A percentile compares a stretch with the other conserved stretches of the same genome.
phyloP scores from a whole-genome alignment of 2,329 filamentous ascomycete species.

The Paramyrothecium roridum region DNA sequence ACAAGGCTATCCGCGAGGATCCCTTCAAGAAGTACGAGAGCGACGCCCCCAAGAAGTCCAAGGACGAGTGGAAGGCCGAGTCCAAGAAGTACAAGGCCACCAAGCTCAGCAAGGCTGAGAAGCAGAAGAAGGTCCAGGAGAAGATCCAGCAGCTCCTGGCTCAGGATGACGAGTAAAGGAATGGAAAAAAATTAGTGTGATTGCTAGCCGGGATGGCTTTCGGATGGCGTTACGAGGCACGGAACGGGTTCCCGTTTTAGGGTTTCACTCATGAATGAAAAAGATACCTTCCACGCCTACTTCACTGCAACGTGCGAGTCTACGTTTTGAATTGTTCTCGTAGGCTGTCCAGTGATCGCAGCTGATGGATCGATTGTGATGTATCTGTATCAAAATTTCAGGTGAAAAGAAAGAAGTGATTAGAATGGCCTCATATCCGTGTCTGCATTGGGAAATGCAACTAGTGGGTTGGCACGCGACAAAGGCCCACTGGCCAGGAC shows the following conservation, averaged over 20 bases:
- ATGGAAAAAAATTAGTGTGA: conserved; percentile 7
- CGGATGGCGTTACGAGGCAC: conserved; percentile 36
- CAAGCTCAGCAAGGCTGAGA: conserved; percentile 84
- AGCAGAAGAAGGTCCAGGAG: conserved; percentile 77
- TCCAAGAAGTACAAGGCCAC: conserved; percentile 79
- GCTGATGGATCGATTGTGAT: too few species aligned
- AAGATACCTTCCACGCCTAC: conserved; percentile 28
- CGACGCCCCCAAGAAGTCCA: conserved; percentile 83
- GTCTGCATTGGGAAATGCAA: too few species aligned
- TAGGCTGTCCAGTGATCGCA: too few species aligned
- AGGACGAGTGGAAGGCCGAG: conserved; percentile 96
- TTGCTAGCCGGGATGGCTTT: conserved; percentile 28
- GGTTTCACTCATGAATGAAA: conserved; percentile 36
- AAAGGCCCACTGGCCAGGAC: too few species aligned
- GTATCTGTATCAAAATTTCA: too few species aligned
- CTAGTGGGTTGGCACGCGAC: too few species aligned
- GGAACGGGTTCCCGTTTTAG: conserved; percentile 25
- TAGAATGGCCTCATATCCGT: too few species aligned
- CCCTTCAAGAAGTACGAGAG: conserved; percentile 88
- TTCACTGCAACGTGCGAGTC: conserved; percentile 21
- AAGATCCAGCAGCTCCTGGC: conserved; percentile 82
- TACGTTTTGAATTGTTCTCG: background rate
- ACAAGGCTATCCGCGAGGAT: conserved; percentile 95
- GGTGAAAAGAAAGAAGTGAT: too few species aligned
- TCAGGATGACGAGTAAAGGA: conserved; percentile 33